phyloP scores from a whole-genome alignment of 2,329 filamentous ascomycete genomes.

The Pseudocercospora eumusae region DNA sequence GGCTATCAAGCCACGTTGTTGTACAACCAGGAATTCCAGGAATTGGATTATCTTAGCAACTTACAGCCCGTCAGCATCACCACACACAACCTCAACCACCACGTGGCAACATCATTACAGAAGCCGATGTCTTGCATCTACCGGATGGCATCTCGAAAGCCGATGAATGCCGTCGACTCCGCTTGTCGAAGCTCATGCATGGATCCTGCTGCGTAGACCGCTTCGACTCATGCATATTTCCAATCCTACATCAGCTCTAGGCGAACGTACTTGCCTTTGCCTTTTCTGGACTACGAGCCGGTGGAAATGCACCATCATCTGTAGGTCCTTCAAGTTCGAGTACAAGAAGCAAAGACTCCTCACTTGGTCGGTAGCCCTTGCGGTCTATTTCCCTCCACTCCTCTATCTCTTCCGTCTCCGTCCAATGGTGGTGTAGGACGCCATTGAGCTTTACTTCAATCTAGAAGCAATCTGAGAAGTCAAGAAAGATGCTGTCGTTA shows the following conservation, averaged over 20 bases:
- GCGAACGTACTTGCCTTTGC: not conserved
- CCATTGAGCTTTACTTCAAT: not conserved
- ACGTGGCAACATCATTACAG: not conserved
- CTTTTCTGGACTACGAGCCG: not conserved
- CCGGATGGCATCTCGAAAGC: not conserved
- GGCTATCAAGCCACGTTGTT: not conserved
- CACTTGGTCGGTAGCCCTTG: not conserved
- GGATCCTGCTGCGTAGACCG: not conserved
- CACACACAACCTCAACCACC: too few species aligned
- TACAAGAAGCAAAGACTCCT: not conserved
- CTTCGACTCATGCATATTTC: not conserved
- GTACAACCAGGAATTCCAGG: too few species aligned
- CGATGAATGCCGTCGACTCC: not conserved
- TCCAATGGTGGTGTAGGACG: not conserved
- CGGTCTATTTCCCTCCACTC: not conserved
- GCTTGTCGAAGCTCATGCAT: not conserved
- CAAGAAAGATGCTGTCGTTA: not conserved
- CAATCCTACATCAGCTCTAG: not conserved
- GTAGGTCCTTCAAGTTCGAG: not conserved
- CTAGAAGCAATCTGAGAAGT: not conserved
- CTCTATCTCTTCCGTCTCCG: not conserved
- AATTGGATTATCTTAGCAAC: too few species aligned
- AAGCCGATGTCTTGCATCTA: not conserved
- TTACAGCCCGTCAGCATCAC: too few species aligned
- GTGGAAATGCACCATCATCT: not conserved